Base-by-base conservation (phyloP, 805 yeast genomes). In the Starmerella tilneyi region DNA sequence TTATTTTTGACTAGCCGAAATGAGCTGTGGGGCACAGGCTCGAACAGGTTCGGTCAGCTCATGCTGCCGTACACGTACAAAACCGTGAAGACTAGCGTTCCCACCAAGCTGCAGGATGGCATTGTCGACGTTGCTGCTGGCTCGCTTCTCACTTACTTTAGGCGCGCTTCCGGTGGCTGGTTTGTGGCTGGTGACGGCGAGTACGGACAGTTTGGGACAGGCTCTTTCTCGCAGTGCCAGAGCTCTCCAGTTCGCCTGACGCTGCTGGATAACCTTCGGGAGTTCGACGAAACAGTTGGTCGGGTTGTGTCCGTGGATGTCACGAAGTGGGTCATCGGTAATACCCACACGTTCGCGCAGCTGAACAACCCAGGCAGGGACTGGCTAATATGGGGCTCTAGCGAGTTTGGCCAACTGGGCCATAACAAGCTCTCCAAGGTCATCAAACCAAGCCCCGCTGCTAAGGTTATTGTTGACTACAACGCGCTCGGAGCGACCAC, bases 201-300 rank as follows among this genome's bases (percentile, higher is more conserved):
- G 43, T 72, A 75, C 56, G 98, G 97, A 15, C 94, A 85, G 63
- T 68, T 86, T 45, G 98, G 96, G 20, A 73, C 75, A 36, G 85
- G 84, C 13, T 71, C 79, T 45, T 86, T 71, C 60, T 65, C 79
- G 28, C 95, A 86, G 61, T 79, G 83, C 15, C 82, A 79, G 57
- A 66, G 75, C 16, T 71, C 71, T 38, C 95, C 96, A 6, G 65
- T 73, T 16, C 73, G 73, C 34, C 59, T 88, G 48, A 71, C 72
- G 54, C 57, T 70, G 1, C 60, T 81, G 35, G 43, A 61, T 21
- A 63, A 68, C 12, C 63, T 78, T 41, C 63, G 63, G 31, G 84
- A 79, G 56, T 84, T 56, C 58, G 71, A 77, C 55, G 85, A 78
- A 52, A 51, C 50, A 2, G 51, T 58, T 1, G 56, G 69, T 15